phyloP scores from a whole-genome alignment of 768 basidiomycete genomes.

The Lentinula sp. region DNA sequence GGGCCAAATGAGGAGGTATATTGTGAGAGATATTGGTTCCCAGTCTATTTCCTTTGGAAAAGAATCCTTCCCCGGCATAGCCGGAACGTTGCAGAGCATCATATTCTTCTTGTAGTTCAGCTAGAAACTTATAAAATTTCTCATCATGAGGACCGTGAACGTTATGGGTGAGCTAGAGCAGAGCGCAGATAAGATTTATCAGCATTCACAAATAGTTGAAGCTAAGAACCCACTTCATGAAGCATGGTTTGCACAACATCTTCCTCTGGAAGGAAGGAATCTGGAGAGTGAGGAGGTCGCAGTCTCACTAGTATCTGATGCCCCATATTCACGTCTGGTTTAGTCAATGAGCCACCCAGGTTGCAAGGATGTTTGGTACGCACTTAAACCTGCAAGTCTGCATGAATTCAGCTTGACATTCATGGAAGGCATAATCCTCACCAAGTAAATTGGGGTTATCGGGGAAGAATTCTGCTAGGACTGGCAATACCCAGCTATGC shows the following conservation, averaged over 20 bases:
- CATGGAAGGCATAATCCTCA: constrained; percentile 23
- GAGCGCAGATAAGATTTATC: neutral
- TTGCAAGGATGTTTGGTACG: constrained; percentile 7
- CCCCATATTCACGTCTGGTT: constrained; percentile 69
- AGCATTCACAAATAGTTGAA: neutral
- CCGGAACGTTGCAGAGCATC: constrained; percentile 73
- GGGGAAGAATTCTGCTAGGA: constrained; percentile 87
- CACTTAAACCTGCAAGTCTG: constrained; percentile 27
- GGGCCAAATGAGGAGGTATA: constrained; percentile 58
- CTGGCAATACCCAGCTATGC: constrained; percentile 71
- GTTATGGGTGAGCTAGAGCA: constrained; percentile 73
- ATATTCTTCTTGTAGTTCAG: constrained; percentile 78
- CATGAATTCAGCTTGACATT: neutral
- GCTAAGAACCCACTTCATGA: constrained; percentile 61
- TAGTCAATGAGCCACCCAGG: neutral
- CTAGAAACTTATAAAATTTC: constrained; percentile 69
- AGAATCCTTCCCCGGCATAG: constrained; percentile 90
- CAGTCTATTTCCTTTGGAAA: constrained; percentile 33
- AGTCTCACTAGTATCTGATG: constrained; percentile 80
- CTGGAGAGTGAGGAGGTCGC: constrained; percentile 60
- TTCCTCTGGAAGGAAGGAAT: constrained; percentile 71
- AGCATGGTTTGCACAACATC: constrained; percentile 81
- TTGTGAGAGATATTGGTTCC: constrained; percentile 67
- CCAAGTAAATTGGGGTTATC: constrained; percentile 67
- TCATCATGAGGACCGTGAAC: constrained; percentile 89